Conservation (phyloP, 129 eudicot genomes). For the Arctium minus region DNA sequence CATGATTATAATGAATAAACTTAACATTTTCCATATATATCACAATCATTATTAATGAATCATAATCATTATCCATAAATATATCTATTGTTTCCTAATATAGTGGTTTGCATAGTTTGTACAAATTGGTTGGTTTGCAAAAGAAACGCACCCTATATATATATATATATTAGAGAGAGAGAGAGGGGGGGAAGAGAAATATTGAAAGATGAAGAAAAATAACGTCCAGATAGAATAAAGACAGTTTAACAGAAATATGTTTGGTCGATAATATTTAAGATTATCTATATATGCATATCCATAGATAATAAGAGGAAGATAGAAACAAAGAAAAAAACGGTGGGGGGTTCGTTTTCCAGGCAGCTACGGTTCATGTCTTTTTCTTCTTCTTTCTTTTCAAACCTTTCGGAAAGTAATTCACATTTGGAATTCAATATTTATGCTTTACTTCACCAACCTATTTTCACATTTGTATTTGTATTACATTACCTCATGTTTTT, state of each 20-base stretch:
- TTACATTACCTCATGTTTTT: background rate
- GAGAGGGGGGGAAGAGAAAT: no score
- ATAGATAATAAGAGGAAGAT: background rate
- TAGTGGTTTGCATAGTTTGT: no score
- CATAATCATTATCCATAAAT: no score
- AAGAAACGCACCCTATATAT: no score
- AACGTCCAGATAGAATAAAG: background rate
- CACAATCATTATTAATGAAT: no score
- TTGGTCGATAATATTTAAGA: conserved; percentile 17
- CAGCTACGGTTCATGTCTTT: conserved; percentile 17
- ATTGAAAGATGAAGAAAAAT: background rate
- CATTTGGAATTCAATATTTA: conserved; percentile 18
- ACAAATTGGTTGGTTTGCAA: no score
- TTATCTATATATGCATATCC: conserved; percentile 1
- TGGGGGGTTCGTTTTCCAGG: conserved; percentile 23
- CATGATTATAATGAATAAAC: no score
- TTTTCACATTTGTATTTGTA: conserved; percentile 2
- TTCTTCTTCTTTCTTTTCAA: background rate
- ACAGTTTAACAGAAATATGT: conserved; percentile 32
- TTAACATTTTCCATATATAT: no score
- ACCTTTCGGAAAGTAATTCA: conserved; percentile 25
- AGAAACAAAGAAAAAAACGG: conserved; percentile 4
- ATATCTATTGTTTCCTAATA: no score
- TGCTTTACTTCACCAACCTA: conserved; percentile 18
- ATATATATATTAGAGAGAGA: no score